These are phyloP conservation scores for Astraeus odoratus DNA, from an alignment of 768 basidiomycete species.

Conservation along the genomic window DNA sequence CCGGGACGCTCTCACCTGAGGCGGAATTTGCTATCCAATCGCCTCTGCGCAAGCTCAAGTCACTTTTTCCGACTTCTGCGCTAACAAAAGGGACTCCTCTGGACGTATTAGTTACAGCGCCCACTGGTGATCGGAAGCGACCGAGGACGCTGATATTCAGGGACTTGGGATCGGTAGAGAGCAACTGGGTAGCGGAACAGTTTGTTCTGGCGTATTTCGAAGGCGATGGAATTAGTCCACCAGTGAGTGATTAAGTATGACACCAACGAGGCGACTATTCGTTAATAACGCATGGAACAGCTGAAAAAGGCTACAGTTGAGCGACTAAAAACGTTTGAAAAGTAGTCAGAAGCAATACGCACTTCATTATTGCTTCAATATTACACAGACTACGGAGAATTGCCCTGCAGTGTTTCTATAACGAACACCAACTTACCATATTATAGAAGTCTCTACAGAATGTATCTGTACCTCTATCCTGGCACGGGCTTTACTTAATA, in stretches of 20 bases:
- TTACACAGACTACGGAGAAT: no score
- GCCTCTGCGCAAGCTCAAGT: slow-evolving; percentile 66
- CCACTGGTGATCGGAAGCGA: slow-evolving; percentile 35
- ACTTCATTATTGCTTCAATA: no score
- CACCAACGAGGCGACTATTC: not conserved
- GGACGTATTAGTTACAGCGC: slow-evolving; percentile 61
- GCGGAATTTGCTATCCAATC: slow-evolving; percentile 50
- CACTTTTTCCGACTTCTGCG: slow-evolving; percentile 66
- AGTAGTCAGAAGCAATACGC: no score
- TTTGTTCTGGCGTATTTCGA: slow-evolving; percentile 74
- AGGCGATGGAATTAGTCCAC: slow-evolving; percentile 60
- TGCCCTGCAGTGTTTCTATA: no score
- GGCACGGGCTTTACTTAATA: no score
- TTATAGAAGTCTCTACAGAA: no score
- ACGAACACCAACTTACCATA: no score
- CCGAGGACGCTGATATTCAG: slow-evolving; percentile 56
- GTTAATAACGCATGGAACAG: slow-evolving; percentile 10
- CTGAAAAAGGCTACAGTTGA: slow-evolving; percentile 24
- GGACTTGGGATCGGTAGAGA: slow-evolving; percentile 67
- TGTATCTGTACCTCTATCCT: no score
- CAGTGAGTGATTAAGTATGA: slow-evolving; percentile 37
- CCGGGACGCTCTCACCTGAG: slow-evolving; percentile 49
- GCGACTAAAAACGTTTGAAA: slow-evolving; percentile 8
- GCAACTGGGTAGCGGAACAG: slow-evolving; percentile 68
- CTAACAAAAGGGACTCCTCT: slow-evolving; percentile 61